Evolutionary conservation across 768 basidiomycete species (phyloP).

Genomic region (Lactarius sp.): DNA sequence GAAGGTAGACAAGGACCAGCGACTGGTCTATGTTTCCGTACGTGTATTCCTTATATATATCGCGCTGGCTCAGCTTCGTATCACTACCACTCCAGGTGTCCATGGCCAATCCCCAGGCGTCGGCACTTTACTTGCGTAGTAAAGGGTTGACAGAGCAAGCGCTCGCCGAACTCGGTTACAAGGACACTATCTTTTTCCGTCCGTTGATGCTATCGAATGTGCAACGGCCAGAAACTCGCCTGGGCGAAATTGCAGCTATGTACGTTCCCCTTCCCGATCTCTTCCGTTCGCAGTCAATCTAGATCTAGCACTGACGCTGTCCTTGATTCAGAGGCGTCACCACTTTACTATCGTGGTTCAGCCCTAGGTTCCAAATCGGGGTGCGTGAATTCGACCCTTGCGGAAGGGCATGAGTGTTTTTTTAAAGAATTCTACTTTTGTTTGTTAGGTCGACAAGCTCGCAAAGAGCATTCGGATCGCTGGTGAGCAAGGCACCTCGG

Average conservation of each 20-base stretch:
- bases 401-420: not conserved
- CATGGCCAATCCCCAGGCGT: conserved; percentile 46
- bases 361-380: not conserved
- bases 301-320: not conserved
- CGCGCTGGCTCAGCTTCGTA: not conserved
- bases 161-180: conserved; percentile 62
- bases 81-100: conserved; percentile 34
- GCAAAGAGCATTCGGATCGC: conserved; percentile 52
- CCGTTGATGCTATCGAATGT: conserved; percentile 44
- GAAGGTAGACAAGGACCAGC: conserved; percentile 42
- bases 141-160: conserved; percentile 73
- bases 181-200: conserved; percentile 65
- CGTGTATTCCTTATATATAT: conserved; percentile 22
- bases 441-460: conserved; percentile 44
- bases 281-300: not conserved
- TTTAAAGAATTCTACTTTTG: not conserved
- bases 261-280: not conserved
- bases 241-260: not conserved
- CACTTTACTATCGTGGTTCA: not conserved
- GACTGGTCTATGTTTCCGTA: conserved; percentile 68
- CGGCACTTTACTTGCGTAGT: conserved; percentile 52
- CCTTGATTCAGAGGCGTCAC: not conserved
- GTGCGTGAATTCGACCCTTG: not conserved
- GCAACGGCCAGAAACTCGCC: not conserved
- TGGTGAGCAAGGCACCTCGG: conserved; percentile 49